Conservation (phyloP, 106 monocot genomes). For the Hemerocallis citrina region DNA sequence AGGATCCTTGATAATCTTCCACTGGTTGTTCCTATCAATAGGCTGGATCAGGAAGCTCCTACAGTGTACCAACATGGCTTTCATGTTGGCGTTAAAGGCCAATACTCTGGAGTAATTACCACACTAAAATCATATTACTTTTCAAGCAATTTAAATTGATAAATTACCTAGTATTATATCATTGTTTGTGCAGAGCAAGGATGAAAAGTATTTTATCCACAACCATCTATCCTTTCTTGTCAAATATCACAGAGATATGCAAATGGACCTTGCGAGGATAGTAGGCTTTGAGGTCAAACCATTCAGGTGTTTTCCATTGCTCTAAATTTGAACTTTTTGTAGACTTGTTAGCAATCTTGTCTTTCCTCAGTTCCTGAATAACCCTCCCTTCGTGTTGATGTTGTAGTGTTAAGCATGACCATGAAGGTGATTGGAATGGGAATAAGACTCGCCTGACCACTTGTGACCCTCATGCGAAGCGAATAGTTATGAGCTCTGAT, state of each 20-base stretch:
- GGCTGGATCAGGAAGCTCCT: slow-evolving; percentile 42
- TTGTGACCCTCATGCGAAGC: slow-evolving; percentile 85
- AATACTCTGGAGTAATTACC: slow-evolving; percentile 58
- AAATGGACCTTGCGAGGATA: slow-evolving; percentile 72
- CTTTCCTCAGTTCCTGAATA: background rate
- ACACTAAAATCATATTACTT: background rate
- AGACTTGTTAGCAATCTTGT: background rate
- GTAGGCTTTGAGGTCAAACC: slow-evolving; percentile 95
- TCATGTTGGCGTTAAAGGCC: slow-evolving; percentile 70
- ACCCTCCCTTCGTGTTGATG: background rate
- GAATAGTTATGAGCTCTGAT: slow-evolving; percentile 58
- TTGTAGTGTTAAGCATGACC: slow-evolving; percentile 77
- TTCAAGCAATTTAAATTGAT: background rate
- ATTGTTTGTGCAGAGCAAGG: slow-evolving; percentile 53
- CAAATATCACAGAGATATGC: slow-evolving; percentile 81
- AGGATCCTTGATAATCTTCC: slow-evolving; percentile 99
- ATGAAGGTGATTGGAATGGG: slow-evolving; percentile 80
- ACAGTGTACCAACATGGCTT: slow-evolving; percentile 74
- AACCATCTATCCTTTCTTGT: slow-evolving; percentile 93
- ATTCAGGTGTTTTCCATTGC: slow-evolving; percentile 43
- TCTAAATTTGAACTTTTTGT: background rate
- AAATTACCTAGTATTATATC: background rate
- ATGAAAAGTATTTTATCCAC: slow-evolving; percentile 74
- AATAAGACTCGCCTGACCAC: slow-evolving; percentile 62
- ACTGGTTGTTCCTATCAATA: slow-evolving; percentile 76